Evolutionary conservation across 1,284 basidiomycete species (phyloP).

Genomic region (Inonotus obliquus): DNA sequence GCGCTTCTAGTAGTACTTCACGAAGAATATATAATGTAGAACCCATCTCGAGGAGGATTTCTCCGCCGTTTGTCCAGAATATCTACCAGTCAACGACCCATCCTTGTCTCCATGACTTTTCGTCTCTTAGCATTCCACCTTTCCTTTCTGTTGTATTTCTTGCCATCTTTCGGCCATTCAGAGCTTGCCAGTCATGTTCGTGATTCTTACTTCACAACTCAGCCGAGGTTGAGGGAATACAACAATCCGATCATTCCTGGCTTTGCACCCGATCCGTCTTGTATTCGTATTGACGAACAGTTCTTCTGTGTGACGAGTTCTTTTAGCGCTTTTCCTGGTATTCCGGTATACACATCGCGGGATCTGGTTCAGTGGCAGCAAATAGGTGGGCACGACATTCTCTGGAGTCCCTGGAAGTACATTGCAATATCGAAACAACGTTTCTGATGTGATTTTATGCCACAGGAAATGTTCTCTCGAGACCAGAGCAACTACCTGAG

Average conservation of each 20-base stretch:
- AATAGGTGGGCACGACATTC: constrained; percentile 21
- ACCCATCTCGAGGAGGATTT: too few species aligned
- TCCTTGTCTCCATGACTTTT: too few species aligned
- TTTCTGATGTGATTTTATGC: not conserved
- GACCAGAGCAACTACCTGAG: constrained; percentile 23
- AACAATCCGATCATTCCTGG: constrained; percentile 17
- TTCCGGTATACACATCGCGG: constrained; percentile 24
- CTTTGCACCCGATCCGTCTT: constrained; percentile 18
- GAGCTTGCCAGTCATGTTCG: not conserved
- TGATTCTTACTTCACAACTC: not conserved
- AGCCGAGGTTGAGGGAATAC: constrained; percentile 1
- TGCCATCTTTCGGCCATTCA: not conserved
- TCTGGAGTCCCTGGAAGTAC: not conserved
- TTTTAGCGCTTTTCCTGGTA: constrained; percentile 26
- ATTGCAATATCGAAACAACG: too few species aligned
- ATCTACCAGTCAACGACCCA: too few species aligned
- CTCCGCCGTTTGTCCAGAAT: too few species aligned
- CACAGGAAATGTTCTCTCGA: constrained; percentile 23
- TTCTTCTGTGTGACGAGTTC: constrained; percentile 22
- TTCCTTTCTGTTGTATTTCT: too few species aligned
- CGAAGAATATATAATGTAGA: too few species aligned
- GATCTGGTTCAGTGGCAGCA: constrained; percentile 25
- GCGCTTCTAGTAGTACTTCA: too few species aligned
- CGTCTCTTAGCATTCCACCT: too few species aligned
- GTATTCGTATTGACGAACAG: constrained; percentile 13